Evolutionary conservation across 164 flowering plant genomes (phyloP), one percentile per base, ranked within the genome.

Genomic region (Buxus sempervirens): DNA sequence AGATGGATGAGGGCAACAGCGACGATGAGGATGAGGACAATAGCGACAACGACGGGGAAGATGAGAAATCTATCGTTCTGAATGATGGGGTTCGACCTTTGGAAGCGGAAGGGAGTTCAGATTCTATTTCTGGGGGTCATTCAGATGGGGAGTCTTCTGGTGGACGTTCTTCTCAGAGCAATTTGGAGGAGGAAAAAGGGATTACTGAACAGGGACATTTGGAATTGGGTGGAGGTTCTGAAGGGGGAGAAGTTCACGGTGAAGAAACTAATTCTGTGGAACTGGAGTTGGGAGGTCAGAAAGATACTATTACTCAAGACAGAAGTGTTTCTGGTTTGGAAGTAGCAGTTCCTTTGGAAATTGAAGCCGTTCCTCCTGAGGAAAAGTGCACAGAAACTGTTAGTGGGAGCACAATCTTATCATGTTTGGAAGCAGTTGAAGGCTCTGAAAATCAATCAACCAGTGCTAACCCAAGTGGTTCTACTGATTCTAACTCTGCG

Each of bases 171-270:
- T 66, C 76, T 58, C 76, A 74, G 61, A 84, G 82, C 75, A 81
- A 82, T 64, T 82, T 84, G 70, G 91, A 91, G 66, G 88, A 75
- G 79, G 88, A 86, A 58, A 78, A 73, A 64, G 84, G 73, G 24
- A 54, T 41, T 55, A 64, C 54, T 67, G 24, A 23, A 1, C 65
- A 63, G 23, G 73, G 69, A 63, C 54, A 22, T 28, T 53, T 53
- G 10, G 75, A 62, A 65, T 54, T 63, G 38, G 68, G 26, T 60
- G 79, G 57, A 71, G 72, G 48, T 58, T 62, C 72, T 65, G 77
- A 27, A 23, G 54, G 68, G 54, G 68, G 13, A 41, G 53, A 20
- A 55, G 4, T 2, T n/a, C 26, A 67, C 23, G 64, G 4, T 45
- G 61, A 77, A 45, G 68, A n/a, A 15, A 63, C 20, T 41, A 51